phyloP scores from a whole-genome alignment of 2,329 filamentous ascomycete species.

The Aspergillus neotritici region DNA sequence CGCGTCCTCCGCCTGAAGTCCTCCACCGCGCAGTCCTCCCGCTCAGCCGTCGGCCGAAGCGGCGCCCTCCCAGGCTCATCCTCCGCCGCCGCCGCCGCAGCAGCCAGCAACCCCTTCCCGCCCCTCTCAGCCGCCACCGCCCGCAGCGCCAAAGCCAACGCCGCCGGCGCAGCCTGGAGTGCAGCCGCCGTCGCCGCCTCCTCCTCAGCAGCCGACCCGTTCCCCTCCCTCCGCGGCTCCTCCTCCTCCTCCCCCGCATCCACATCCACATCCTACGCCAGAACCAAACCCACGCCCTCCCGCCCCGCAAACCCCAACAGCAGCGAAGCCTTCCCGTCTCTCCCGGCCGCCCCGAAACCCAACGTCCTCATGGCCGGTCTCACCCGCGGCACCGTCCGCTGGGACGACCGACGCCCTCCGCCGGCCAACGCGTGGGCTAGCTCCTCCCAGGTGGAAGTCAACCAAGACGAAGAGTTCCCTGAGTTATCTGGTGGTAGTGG shows the following conservation, averaged over 20 bases:
- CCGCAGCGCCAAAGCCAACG: constrained; percentile 19
- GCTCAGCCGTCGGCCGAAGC: constrained; percentile 57
- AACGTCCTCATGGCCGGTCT: constrained; percentile 49
- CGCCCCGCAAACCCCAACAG: constrained; percentile 21
- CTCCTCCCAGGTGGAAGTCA: constrained; percentile 18
- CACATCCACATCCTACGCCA: no score
- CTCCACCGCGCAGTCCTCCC: constrained; percentile 62
- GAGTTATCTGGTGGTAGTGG: constrained; percentile 16
- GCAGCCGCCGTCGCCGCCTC: constrained; percentile 19
- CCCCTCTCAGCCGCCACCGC: constrained; percentile 32
- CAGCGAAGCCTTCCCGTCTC: constrained; percentile 69
- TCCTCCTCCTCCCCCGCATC: constrained; percentile 20
- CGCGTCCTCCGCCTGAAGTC: constrained; percentile 62
- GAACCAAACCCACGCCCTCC: constrained; percentile 12
- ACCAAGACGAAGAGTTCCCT: constrained; percentile 15
- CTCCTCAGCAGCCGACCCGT: constrained; percentile 20
- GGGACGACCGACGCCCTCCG: constrained; percentile 36
- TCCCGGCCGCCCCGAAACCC: constrained; percentile 71
- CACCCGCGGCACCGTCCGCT: constrained; percentile 43
- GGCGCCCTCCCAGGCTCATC: constrained; percentile 40
- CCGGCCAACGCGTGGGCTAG: constrained; percentile 36
- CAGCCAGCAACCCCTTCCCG: constrained; percentile 40
- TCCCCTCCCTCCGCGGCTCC: background rate
- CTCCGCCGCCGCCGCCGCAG: constrained; percentile 18
- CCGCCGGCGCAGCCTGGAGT: constrained; percentile 21